phyloP scores from a whole-genome alignment of 805 yeast genomes.

The Yarrowia sp. region DNA sequence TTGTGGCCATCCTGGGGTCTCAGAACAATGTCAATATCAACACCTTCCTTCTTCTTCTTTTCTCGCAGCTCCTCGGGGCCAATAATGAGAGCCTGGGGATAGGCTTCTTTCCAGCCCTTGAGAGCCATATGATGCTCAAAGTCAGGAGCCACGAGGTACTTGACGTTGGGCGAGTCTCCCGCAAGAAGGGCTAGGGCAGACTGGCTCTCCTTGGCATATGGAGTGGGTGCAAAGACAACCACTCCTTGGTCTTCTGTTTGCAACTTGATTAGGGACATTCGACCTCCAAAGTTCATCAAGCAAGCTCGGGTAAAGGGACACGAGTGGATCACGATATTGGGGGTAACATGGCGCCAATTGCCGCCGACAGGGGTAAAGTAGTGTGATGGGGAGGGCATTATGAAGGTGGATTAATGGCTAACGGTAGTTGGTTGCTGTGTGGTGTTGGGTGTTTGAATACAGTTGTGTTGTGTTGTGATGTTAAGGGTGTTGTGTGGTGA shows the following conservation, averaged over 20 bases:
- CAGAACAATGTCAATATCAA: constrained; percentile 6
- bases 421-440: not conserved
- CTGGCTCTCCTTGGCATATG: constrained; percentile 31
- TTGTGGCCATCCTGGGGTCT: not conserved
- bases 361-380: constrained; percentile 31
- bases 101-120: constrained; percentile 46
- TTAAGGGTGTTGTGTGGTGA: not conserved
- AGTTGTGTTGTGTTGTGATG: too few species aligned
- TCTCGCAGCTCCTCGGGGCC: constrained; percentile 44
- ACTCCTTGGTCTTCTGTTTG: constrained; percentile 26
- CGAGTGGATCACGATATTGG: constrained; percentile 30
- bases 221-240: constrained; percentile 30
- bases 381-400: not conserved
- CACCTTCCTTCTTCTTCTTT: not conserved
- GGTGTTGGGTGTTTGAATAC: not conserved
- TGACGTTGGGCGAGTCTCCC: constrained; percentile 29
- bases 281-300: constrained; percentile 29
- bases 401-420: not conserved
- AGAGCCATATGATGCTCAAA: constrained; percentile 64
- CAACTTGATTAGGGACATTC: constrained; percentile 30
- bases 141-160: constrained; percentile 56
- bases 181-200: constrained; percentile 24
- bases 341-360: constrained; percentile 25
- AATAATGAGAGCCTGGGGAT: constrained; percentile 48
- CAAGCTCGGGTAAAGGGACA: constrained; percentile 29